Base-by-base conservation (phyloP, 2,329 filamentous ascomycete species). In the Boeremia exigua region DNA sequence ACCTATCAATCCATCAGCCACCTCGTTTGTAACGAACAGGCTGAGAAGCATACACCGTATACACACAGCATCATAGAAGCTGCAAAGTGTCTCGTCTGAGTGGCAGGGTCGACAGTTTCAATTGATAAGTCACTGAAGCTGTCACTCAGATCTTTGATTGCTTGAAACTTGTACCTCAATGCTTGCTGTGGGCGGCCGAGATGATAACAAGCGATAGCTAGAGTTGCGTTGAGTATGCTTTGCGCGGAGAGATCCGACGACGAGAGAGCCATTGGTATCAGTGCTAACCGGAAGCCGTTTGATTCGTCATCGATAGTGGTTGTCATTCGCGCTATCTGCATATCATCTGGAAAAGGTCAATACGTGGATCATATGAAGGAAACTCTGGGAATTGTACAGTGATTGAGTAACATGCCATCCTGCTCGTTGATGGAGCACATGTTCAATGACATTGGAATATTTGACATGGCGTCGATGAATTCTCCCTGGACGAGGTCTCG, bases 61-160 rank as follows among this genome's bases (percentile, higher is more conserved):
- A 82, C 79, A 48, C 79, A 81, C 6, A 82, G 72, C 79, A 82
- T 81, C 80, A 82, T 80, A 7, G 77, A 80, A 11, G 79, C 76
- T 12, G 80, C 78, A 46, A 81, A 70, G 54, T 80, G 79, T 7
- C 72, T 73, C 45, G 77, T 72, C 6, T 70, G 75, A 14, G 65
- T 69, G 11, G 62, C 56, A 4, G 66, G 67, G 39, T 71, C 70
- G 14, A 43, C 36, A 17, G 17, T 27, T 2, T 50, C 36, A 11
- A 56, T 28, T 19, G 47, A 34, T 9, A 47, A 5, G 19, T 58
- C 62, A 12, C 64, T 62, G 28, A 82, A 63, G 4, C 78, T 78
- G 8, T 73, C 72, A 17, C 70, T 76, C 15, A 82, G 61, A 9
- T 73, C 64, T 15, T 72, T 70, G 33, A 81, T 76, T 0, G 80